Evolutionary conservation across 176 grass and related monocot species (phyloP).

Genomic region (Typha latifolia): DNA sequence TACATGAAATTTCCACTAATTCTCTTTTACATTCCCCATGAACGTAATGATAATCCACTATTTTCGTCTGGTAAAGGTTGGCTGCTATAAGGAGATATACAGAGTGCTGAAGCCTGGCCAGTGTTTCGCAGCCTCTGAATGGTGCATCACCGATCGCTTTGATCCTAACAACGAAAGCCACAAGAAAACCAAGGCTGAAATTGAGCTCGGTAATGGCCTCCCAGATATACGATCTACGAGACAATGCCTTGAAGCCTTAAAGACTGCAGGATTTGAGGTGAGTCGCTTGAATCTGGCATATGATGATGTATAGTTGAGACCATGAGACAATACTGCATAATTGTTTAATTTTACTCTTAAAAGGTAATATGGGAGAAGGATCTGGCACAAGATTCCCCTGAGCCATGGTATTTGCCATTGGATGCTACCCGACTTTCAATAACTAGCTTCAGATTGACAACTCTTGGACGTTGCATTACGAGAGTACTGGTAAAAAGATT

Average conservation of each 20-base stretch:
- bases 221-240: slow-evolving; percentile 73
- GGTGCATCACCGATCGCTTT: slow-evolving; percentile 91
- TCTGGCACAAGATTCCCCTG: slow-evolving; percentile 71
- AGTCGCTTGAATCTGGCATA: neutral
- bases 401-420: slow-evolving; percentile 94
- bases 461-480: slow-evolving; percentile 62
- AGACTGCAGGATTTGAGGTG: slow-evolving; percentile 92
- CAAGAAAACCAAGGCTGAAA: slow-evolving; percentile 73
- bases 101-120: slow-evolving; percentile 91
- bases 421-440: slow-evolving; percentile 66
- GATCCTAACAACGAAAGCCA: slow-evolving; percentile 68
- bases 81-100: slow-evolving; percentile 90
- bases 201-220: slow-evolving; percentile 86
- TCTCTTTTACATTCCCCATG: too few species aligned
- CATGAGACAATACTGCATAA: neutral
- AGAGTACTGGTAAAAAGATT: slow-evolving; percentile 48
- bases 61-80: slow-evolving; percentile 41
- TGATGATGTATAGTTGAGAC: too few species aligned
- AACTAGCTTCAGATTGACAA: slow-evolving; percentile 84
- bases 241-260: slow-evolving; percentile 88
- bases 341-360: slow-evolving; percentile 1
- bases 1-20: neutral
- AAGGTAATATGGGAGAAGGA: slow-evolving; percentile 91
- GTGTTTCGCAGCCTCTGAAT: slow-evolving; percentile 85
- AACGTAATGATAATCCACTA: slow-evolving; percentile 5